These are phyloP conservation scores for Pseudopyricularia cyperi DNA, from an alignment of 2,329 filamentous ascomycete genomes.

Conservation along the genomic window DNA sequence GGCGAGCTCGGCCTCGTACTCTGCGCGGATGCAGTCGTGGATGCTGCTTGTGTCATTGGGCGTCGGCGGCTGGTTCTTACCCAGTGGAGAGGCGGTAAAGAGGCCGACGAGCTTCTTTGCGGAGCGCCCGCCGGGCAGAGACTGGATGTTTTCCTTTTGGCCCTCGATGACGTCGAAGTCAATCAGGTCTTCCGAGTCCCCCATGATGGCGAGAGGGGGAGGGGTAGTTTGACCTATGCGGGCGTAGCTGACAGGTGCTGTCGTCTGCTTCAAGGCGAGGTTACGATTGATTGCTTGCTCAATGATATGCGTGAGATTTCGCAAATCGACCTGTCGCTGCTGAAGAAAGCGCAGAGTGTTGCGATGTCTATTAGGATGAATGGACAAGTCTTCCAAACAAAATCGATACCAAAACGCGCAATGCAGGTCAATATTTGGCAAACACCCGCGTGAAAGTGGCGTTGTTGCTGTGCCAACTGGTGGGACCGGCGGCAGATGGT, in stretches of 20 bases:
- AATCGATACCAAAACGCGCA: not conserved
- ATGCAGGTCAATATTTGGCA: not conserved
- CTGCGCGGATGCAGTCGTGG: conserved; percentile 66
- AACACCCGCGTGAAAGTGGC: not conserved
- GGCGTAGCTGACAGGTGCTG: too few relatives aligned
- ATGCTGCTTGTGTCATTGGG: conserved; percentile 59
- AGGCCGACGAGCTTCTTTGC: conserved; percentile 77
- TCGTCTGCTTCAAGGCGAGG: not conserved
- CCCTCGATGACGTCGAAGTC: conserved; percentile 88
- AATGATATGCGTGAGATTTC: too few relatives aligned
- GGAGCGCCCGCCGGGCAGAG: conserved; percentile 74
- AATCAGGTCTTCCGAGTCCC: conserved; percentile 37
- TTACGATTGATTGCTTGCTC: too few relatives aligned
- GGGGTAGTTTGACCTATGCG: not conserved
- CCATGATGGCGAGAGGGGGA: not conserved
- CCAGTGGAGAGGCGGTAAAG: conserved; percentile 54
- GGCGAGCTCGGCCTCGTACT: conserved; percentile 75
- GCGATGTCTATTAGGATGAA: not conserved
- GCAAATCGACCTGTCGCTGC: not conserved
- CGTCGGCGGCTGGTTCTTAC: conserved; percentile 47
- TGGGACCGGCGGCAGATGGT: not conserved
- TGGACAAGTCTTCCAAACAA: not conserved
- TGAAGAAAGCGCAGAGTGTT: not conserved
- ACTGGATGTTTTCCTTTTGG: conserved; percentile 97
- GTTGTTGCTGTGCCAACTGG: not conserved